Conservation (phyloP, 768 basidiomycete genomes). For the Russula virescens region DNA sequence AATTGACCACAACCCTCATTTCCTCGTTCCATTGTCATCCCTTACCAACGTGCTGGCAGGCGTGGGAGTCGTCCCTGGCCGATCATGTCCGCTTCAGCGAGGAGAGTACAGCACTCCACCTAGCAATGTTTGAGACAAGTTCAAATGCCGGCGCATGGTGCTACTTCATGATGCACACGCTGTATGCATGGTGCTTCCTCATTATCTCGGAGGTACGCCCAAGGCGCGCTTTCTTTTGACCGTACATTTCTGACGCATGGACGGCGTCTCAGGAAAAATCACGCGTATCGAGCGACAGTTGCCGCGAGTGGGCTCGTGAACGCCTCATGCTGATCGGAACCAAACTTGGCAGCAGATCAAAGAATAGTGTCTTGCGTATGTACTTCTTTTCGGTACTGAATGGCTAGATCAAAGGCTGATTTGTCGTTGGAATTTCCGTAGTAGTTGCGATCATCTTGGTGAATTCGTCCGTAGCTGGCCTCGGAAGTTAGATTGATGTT, state of each 20-base stretch:
- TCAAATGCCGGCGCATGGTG: constrained; percentile 79
- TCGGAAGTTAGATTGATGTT: constrained; percentile 5
- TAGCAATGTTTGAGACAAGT: constrained; percentile 73
- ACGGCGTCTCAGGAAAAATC: constrained; percentile 3
- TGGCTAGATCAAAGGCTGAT: constrained; percentile 32
- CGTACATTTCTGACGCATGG: neutral
- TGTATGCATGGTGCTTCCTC: constrained; percentile 63
- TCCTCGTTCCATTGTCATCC: neutral
- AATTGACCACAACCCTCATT: neutral
- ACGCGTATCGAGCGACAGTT: constrained; percentile 14
- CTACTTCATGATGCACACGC: constrained; percentile 67
- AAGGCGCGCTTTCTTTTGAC: neutral
- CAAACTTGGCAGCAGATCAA: constrained; percentile 38
- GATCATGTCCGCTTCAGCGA: constrained; percentile 66
- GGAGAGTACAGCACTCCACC: constrained; percentile 60
- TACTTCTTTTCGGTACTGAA: constrained; percentile 11
- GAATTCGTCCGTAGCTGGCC: constrained; percentile 31
- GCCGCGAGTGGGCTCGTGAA: constrained; percentile 34
- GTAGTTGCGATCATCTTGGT: constrained; percentile 63
- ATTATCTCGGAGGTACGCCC: constrained; percentile 56
- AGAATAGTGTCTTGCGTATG: constrained; percentile 43
- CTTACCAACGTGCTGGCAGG: constrained; percentile 36
- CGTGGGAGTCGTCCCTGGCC: constrained; percentile 64
- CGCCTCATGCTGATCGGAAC: constrained; percentile 38
- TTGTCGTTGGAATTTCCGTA: constrained; percentile 43